Base-by-base conservation (phyloP, 306 rosid species). In the Lablab purpureus region DNA sequence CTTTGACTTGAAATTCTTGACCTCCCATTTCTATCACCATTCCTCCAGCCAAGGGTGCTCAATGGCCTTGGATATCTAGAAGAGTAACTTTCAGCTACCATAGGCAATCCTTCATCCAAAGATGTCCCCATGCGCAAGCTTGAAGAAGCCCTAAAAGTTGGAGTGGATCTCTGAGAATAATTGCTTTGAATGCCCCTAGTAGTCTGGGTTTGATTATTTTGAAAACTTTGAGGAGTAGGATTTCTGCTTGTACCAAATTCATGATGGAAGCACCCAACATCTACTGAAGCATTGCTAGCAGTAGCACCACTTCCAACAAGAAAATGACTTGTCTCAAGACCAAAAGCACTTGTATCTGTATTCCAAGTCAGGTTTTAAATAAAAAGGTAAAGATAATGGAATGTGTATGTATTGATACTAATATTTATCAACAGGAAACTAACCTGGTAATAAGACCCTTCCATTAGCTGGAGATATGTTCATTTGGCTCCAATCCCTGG, bases 401-500 rank as follows among this genome's bases (percentile, higher is more conserved):
- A 6, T 55, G 59, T 6, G 14, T 45, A 76, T 11, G 40, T 34
- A 43, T 46, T 9, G 12, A 28, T 68, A 46, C 68, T 30, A 17
- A 45, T 7, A 40, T 34, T 56, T 68, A 63, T 70, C 15, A 67
- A 80, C 71, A 2, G 41, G 11, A 82, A 77, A 77, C 89, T 50
- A 68, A 89, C 96, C 96, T 76, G 96, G 22, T 46, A 81, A 77
- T 54, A 83, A 58, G 59, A 80, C 73, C 68, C 93, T 83, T 63
- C 93, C 91, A 72, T 84, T 87, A 58, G 86, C 85, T 77, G 90
- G 78, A 49, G 92, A 70, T 22, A 63, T 69, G n/a, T 55, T 88
- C 88, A 91, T 86, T 77, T 87, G 97, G 82, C 73, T 84, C 98
- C 97, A 89, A 76, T 93, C 94, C 78, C 80, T 83, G 3, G 88